Base-by-base conservation (phyloP, 2,329 filamentous ascomycete genomes). In the Dissoconium aciculare region DNA sequence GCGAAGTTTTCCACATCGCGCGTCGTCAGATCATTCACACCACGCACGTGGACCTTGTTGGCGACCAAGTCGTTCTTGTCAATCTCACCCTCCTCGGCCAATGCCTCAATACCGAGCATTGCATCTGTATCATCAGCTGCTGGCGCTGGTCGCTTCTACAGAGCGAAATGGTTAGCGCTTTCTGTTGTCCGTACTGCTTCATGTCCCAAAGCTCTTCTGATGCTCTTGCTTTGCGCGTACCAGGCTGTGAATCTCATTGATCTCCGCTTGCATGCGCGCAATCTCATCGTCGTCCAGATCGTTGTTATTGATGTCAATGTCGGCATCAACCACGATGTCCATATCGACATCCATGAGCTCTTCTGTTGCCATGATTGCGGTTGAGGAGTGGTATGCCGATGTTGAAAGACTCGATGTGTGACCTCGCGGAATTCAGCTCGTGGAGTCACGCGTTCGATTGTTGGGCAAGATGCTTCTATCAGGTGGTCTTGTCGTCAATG, bases 11-110 rank as follows among this genome's bases (percentile, higher is more conserved):
- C 76, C 45, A 95, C 77, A 40, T 93, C 74, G 33, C 73, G 67
- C 15, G 84, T 84, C 17, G 78, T 81, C 51, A 95, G 63, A 26
- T 77, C 72, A 49, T 92, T 78, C 3, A 95, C 67, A 12, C 87
- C 87, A 36, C 74, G 72, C 31, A 98, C 62, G 55, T 94, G 77
- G n/a, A 94, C 58, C 52, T 89, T 89, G 48, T 72, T 63, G 11
- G 64, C 63, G 35, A 52, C 56, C 8, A 45, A 41, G 8, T 47
- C 49, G 17, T 43, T 35, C n/a, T 33, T 28, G 5, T 46, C 42
- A 2, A 53, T 39, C 33, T 54, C 51, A 13, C 46, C 50, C 14
- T 53, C 51, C 36, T 53, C 51, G 12, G 42, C 39, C 9, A 30
- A 41, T 15, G 44, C 41, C 23, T 51, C 39, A 28, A 45, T 32